Percentiles rank a stretch among this genome's conserved stretches.
Conservation (phyloP, 2,329 filamentous ascomycete genomes). For the Diaporthe sp. region DNA sequence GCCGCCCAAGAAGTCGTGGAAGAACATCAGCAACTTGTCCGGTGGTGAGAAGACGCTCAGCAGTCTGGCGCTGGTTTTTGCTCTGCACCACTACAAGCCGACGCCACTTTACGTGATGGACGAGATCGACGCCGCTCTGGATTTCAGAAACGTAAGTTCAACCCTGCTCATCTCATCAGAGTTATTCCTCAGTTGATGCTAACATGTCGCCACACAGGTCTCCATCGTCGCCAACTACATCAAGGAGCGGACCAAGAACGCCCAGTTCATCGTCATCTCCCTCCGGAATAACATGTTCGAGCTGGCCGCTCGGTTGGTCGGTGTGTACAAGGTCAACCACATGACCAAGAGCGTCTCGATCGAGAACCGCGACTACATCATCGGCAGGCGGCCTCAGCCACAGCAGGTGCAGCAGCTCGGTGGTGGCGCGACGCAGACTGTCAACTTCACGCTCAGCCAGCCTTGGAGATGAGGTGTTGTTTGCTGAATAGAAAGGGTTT, state of each 20-base stretch:
- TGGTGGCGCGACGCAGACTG: conserved; percentile 42
- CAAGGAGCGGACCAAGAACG: conserved; percentile 99
- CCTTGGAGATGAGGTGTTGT: conserved; percentile 34
- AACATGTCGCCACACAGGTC: conserved; percentile 67
- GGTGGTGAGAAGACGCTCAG: conserved; percentile 98
- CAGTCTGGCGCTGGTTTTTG: conserved; percentile 95
- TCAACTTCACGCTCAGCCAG: conserved; percentile 40
- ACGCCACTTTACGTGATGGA: conserved; percentile 99
- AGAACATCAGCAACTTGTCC: conserved; percentile 96
- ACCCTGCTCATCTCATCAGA: not conserved
- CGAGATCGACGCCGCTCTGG: conserved; percentile 97
- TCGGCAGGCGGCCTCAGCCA: conserved; percentile 51
- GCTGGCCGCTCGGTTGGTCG: conserved; percentile 92
- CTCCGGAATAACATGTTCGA: conserved; percentile 99
- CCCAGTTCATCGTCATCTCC: conserved; percentile 98
- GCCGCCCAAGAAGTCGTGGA: conserved; percentile 99
- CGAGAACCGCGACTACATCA: conserved; percentile 84
- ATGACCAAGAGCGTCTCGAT: conserved; percentile 96
- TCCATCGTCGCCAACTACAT: conserved; percentile 99
- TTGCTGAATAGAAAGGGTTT: not conserved
- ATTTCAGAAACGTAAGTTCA: conserved; percentile 94
- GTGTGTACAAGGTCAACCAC: conserved; percentile 99
- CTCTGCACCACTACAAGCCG: conserved; percentile 96
- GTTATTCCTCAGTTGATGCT: conserved; percentile 33
- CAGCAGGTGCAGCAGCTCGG: conserved; percentile 45